Evolutionary conservation across 2,329 filamentous ascomycete species (phyloP).

Genomic region (Cordyceps pruinosa): DNA sequence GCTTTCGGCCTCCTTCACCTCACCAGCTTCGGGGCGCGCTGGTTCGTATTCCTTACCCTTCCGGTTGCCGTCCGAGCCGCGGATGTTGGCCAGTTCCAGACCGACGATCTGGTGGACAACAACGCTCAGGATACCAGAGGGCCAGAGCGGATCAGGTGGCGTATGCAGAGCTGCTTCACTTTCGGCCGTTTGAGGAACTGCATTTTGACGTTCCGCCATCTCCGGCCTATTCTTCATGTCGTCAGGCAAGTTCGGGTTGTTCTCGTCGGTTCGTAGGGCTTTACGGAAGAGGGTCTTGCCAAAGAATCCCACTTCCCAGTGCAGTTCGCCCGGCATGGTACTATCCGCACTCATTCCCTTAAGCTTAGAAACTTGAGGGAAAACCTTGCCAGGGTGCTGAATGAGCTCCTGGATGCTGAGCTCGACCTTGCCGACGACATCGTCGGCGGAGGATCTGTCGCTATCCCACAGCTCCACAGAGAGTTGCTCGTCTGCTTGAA

Average conservation of each 20-base stretch:
- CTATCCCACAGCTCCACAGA: slow-evolving; percentile 96
- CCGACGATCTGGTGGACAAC: slow-evolving; percentile 94
- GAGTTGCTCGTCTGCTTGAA: slow-evolving; percentile 89
- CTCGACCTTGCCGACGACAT: slow-evolving; percentile 91
- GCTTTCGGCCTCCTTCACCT: slow-evolving; percentile 77
- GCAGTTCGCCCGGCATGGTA: slow-evolving; percentile 84
- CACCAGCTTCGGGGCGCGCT: slow-evolving; percentile 71
- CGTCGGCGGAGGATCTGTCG: slow-evolving; percentile 84
- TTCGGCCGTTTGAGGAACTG: slow-evolving; percentile 58
- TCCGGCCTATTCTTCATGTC: slow-evolving; percentile 66
- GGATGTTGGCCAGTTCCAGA: slow-evolving; percentile 83
- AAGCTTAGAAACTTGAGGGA: slow-evolving; percentile 77
- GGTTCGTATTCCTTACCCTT: slow-evolving; percentile 86
- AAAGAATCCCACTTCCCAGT: slow-evolving; percentile 96
- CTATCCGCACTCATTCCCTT: slow-evolving; percentile 75
- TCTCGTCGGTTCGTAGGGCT: slow-evolving; percentile 79
- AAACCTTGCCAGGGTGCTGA: slow-evolving; percentile 85
- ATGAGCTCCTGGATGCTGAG: slow-evolving; percentile 92
- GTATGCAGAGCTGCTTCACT: slow-evolving; percentile 86
- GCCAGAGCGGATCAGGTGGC: slow-evolving; percentile 93
- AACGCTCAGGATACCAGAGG: slow-evolving; percentile 78
- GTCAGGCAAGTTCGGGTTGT: slow-evolving; percentile 69
- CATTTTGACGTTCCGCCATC: slow-evolving; percentile 77
- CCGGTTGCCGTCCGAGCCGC: slow-evolving; percentile 72
- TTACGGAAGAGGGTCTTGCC: slow-evolving; percentile 82